Percentiles rank a stretch among this genome's conserved stretches.
Conservation (phyloP, 2,329 filamentous ascomycete species). For the Coniochaeta sp. region DNA sequence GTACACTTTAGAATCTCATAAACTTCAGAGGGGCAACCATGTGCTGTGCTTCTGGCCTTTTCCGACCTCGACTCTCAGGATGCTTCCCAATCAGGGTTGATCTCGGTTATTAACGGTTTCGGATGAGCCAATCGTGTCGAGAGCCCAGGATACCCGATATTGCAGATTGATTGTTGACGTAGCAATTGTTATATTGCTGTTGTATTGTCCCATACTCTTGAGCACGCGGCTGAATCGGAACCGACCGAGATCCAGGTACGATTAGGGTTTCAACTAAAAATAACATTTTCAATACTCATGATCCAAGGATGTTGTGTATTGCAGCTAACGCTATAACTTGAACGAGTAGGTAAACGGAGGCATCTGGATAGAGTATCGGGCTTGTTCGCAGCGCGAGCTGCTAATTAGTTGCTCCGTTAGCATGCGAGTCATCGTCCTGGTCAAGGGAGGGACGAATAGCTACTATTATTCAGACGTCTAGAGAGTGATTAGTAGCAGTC, state of each 20-base stretch:
- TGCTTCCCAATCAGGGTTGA: not conserved
- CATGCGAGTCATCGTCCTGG: too few relatives aligned
- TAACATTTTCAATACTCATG: not conserved
- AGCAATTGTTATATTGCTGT: not conserved
- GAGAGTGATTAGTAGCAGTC: too few relatives aligned
- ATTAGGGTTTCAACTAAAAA: not conserved
- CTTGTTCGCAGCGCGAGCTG: not conserved
- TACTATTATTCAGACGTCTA: too few relatives aligned
- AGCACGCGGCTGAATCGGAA: not conserved
- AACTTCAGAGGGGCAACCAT: not conserved
- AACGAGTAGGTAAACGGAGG: conserved; percentile 1
- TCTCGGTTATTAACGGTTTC: not conserved
- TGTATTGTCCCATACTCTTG: not conserved
- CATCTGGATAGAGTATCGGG: not conserved
- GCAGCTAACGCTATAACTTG: not conserved
- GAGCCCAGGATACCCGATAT: not conserved
- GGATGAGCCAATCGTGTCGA: not conserved
- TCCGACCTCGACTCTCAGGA: not conserved
- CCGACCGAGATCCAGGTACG: not conserved
- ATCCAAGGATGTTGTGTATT: not conserved
- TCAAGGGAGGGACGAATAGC: too few relatives aligned
- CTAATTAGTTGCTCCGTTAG: too few relatives aligned
- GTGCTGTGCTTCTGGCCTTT: not conserved
- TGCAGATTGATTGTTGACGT: not conserved
- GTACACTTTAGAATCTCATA: not conserved